A percentile compares a stretch with the other conserved stretches of the same genome.
These are phyloP conservation scores for Rhizopogon salebrosus DNA, from an alignment of 768 basidiomycete species.

Conservation along the genomic window DNA sequence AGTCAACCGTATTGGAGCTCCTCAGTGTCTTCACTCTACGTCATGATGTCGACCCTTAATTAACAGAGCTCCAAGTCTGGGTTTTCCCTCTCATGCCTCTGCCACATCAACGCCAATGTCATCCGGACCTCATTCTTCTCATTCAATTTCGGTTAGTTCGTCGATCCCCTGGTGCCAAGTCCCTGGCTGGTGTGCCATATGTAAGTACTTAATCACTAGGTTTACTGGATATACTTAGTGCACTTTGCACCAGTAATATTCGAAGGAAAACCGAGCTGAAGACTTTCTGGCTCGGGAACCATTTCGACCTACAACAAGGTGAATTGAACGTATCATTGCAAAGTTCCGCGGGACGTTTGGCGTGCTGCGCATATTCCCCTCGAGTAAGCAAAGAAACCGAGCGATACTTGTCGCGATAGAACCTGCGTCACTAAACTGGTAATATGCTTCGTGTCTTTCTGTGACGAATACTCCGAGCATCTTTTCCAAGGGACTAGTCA, in stretches of 20 bases:
- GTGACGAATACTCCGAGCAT: slow-evolving; percentile 9
- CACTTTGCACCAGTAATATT: slow-evolving; percentile 8
- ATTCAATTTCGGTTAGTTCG: slow-evolving; percentile 14
- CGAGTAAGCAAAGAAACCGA: slow-evolving; percentile 3
- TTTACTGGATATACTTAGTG: slow-evolving; percentile 1
- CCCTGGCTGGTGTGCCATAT: slow-evolving; percentile 9
- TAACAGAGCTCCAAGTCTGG: slow-evolving; percentile 10
- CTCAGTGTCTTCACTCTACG: no score
- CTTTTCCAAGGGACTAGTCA: background rate
- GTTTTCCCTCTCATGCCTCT: slow-evolving; percentile 19
- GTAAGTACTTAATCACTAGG: slow-evolving; percentile 8
- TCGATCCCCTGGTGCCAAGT: slow-evolving; percentile 13
- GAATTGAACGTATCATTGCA: slow-evolving; percentile 12
- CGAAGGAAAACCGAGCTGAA: slow-evolving; percentile 6
- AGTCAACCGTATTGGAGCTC: no score
- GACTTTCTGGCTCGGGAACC: slow-evolving; percentile 14
- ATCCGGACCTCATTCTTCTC: slow-evolving; percentile 24
- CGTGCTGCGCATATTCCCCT: slow-evolving; percentile 11
- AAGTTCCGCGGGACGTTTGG: slow-evolving; percentile 11
- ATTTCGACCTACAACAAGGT: slow-evolving; percentile 4
- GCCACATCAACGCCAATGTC: slow-evolving; percentile 18
- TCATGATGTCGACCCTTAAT: no score
- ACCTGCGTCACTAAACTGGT: slow-evolving; percentile 5
- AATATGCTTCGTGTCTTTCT: slow-evolving; percentile 2
- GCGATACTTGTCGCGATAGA: slow-evolving; percentile 5